These are phyloP conservation scores for Ganoderma lucidum DNA, from an alignment of 1,284 basidiomycete genomes.

Conservation along the genomic window DNA sequence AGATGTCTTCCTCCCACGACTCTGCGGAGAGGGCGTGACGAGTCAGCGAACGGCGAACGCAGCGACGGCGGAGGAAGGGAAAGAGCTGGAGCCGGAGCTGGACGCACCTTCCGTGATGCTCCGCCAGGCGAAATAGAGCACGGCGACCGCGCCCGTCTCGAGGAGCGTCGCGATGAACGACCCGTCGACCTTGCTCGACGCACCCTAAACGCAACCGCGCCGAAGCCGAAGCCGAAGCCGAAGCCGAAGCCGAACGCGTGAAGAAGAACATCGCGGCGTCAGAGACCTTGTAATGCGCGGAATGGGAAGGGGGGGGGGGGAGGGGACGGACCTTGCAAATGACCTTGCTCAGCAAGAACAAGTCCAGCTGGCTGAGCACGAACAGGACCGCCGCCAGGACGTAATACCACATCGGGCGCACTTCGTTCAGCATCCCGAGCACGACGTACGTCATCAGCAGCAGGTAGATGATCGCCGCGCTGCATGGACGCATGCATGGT, in stretches of 20 bases:
- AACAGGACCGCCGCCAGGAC: constrained; percentile 72
- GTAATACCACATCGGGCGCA: constrained; percentile 77
- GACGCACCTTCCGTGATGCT: constrained; percentile 84
- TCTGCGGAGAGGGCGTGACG: constrained; percentile 25
- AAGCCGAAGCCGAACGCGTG: background rate
- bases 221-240: too few relatives aligned
- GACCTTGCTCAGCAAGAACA: constrained; percentile 78
- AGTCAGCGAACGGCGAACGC: constrained; percentile 2
- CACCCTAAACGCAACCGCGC: constrained; percentile 27
- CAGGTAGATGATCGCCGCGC: constrained; percentile 73
- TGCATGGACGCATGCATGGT: constrained; percentile 38
- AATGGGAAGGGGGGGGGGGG: constrained; percentile 18
- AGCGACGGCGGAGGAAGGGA: background rate
- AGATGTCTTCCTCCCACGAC: constrained; percentile 38
- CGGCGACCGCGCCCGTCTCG: constrained; percentile 75
- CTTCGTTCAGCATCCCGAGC: constrained; percentile 72
- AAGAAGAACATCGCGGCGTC: background rate
- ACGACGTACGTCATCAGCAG: constrained; percentile 81
- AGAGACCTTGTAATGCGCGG: background rate
- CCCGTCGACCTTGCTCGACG: constrained; percentile 69
- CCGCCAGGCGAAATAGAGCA: constrained; percentile 81
- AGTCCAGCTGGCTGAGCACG: constrained; percentile 77
- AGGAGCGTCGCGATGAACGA: constrained; percentile 83
- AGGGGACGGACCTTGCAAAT: constrained; percentile 74
- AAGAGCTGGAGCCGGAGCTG: background rate